Conservation (phyloP, 148 eudicot species). For the Linanthus parryae region DNA sequence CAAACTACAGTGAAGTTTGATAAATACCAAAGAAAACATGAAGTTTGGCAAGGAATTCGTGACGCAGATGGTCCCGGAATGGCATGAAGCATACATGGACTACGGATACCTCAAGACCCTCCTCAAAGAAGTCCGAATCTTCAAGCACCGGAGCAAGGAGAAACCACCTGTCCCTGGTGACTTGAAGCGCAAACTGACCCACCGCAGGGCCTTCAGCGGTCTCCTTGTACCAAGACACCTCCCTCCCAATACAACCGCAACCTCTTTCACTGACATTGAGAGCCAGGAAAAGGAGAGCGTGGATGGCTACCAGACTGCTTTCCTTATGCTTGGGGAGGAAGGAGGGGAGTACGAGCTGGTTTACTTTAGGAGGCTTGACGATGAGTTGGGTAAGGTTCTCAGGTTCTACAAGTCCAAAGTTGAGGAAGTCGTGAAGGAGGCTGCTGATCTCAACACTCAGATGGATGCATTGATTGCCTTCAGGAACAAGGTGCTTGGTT, state of each 20-base stretch:
- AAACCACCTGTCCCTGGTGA: neutral
- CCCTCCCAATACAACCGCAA: neutral
- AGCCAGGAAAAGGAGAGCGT: slow-evolving; percentile 17
- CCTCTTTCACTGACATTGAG: slow-evolving; percentile 7
- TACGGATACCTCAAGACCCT: slow-evolving; percentile 22
- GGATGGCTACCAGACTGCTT: slow-evolving; percentile 15
- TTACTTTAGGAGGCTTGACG: slow-evolving; percentile 29
- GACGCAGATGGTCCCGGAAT: slow-evolving; percentile 42
- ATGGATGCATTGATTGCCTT: slow-evolving; percentile 44
- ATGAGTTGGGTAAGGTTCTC: slow-evolving; percentile 30
- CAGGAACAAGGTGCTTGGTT: slow-evolving; percentile 23
- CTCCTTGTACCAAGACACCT: neutral
- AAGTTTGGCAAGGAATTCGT: slow-evolving; percentile 38
- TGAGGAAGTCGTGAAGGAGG: slow-evolving; percentile 21
- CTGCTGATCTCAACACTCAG: slow-evolving; percentile 23
- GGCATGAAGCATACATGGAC: slow-evolving; percentile 40
- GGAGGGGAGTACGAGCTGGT: slow-evolving; percentile 27
- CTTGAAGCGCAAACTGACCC: slow-evolving; percentile 14
- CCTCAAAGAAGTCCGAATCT: slow-evolving; percentile 19
- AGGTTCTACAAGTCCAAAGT: slow-evolving; percentile 27
- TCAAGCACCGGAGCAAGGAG: neutral
- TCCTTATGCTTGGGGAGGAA: slow-evolving; percentile 18
- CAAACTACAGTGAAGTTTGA: too few species aligned
- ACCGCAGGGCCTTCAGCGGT: slow-evolving; percentile 36
- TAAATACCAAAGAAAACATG: too few species aligned